A percentile compares a stretch with the other conserved stretches of the same genome.
Conservation (phyloP, 2,329 filamentous ascomycete species). For the Neofusicoccum parvum region DNA sequence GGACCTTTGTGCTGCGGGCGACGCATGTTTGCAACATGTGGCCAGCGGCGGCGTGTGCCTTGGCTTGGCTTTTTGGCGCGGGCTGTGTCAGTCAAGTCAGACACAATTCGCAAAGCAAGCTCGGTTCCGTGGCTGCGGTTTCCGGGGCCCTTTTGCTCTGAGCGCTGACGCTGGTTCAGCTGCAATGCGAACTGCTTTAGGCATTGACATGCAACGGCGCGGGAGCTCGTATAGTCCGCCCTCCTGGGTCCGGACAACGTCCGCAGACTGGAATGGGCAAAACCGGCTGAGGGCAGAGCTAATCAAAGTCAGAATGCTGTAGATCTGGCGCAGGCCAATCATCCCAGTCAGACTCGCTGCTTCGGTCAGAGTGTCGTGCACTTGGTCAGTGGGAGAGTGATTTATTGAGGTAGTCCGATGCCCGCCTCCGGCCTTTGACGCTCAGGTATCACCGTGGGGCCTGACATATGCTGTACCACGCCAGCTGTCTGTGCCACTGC, state of each 20-base stretch:
- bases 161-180: background rate
- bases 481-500: constrained; percentile 12
- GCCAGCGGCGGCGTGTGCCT: background rate
- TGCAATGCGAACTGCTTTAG: constrained; percentile 18
- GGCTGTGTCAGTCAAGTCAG: background rate
- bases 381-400: background rate
- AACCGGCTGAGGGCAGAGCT: background rate
- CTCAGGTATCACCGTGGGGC: constrained; percentile 16
- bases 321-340: background rate
- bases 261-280: background rate
- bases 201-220: constrained; percentile 21
- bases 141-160: background rate
- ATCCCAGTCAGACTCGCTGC: constrained; percentile 6
- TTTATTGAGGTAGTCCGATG: constrained; percentile 11
- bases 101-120: background rate
- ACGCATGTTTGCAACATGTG: constrained; percentile 9
- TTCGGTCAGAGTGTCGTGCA: background rate
- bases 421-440: background rate
- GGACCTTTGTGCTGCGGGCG: background rate
- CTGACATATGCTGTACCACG: constrained; percentile 17
- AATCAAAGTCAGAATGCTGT: background rate
- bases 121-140: constrained; percentile 12
- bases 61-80: background rate
- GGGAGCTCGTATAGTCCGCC: constrained; percentile 20
- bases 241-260: constrained; percentile 2